Conservation (phyloP, 2,329 filamentous ascomycete genomes). For the Xylaria arbuscula region DNA sequence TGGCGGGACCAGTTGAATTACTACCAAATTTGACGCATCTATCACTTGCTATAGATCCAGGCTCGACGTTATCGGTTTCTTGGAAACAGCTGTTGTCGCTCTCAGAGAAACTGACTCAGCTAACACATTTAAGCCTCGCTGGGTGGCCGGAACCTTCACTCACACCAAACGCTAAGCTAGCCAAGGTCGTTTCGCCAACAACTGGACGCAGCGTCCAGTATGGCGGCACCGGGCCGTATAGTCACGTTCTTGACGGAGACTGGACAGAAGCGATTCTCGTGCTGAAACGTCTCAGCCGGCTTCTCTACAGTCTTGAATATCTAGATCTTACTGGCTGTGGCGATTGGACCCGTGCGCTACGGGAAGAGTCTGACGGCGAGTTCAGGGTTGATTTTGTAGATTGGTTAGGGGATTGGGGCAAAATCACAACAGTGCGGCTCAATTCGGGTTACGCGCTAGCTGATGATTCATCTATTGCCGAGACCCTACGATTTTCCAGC, state of each 20-base stretch:
- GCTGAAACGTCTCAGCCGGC: slow-evolving; percentile 64
- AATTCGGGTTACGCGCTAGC: slow-evolving; percentile 57
- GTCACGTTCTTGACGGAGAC: slow-evolving; percentile 67
- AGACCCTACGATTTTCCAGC: slow-evolving; percentile 51
- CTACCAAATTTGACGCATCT: slow-evolving; percentile 70
- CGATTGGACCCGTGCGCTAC: slow-evolving; percentile 65
- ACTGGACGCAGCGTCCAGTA: slow-evolving; percentile 60
- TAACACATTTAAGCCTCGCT: slow-evolving; percentile 71
- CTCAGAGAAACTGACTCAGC: slow-evolving; percentile 61
- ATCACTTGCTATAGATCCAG: slow-evolving; percentile 64
- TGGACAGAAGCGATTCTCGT: slow-evolving; percentile 69
- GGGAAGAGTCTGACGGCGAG: slow-evolving; percentile 56
- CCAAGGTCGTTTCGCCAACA: slow-evolving; percentile 59
- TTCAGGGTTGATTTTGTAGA: slow-evolving; percentile 56
- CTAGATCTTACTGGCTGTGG: slow-evolving; percentile 70
- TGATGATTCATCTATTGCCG: slow-evolving; percentile 50
- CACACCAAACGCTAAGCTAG: slow-evolving; percentile 64
- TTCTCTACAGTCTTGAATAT: slow-evolving; percentile 68
- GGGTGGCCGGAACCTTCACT: slow-evolving; percentile 71
- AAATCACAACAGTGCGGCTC: slow-evolving; percentile 60
- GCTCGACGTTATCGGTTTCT: slow-evolving; percentile 54
- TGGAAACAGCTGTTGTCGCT: slow-evolving; percentile 69
- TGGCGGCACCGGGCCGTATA: slow-evolving; percentile 67
- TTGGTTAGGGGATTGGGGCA: slow-evolving; percentile 66
- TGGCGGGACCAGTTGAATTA: slow-evolving; percentile 49